A percentile compares a stretch with the other conserved stretches of the same genome.
These are phyloP conservation scores for Phaeotremella fagi DNA, from an alignment of 768 basidiomycete genomes.

Conservation along the genomic window DNA sequence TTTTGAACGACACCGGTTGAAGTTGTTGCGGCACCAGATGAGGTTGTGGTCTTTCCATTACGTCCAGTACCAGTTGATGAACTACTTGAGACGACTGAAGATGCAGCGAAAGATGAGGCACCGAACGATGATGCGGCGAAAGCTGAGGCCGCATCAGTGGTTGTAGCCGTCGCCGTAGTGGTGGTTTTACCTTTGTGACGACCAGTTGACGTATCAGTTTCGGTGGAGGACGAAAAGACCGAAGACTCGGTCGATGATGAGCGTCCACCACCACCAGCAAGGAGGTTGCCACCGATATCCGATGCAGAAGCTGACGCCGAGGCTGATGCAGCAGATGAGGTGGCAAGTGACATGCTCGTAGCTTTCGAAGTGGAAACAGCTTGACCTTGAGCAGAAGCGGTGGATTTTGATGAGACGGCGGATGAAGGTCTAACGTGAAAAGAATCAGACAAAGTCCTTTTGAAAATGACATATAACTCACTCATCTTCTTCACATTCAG, in stretches of 20 bases:
- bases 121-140: not conserved
- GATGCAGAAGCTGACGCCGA: not conserved
- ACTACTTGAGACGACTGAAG: not conserved
- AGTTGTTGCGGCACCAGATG: not conserved
- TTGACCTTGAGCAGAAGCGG: too few species aligned
- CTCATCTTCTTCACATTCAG: slow-evolving; percentile 13
- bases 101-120: not conserved
- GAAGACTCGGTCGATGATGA: too few species aligned
- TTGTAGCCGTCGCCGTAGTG: too few species aligned
- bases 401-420: too few species aligned
- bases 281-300: not conserved
- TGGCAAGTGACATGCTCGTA: too few species aligned
- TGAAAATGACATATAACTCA: not conserved
- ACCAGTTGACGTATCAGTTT: too few species aligned
- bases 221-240: too few species aligned
- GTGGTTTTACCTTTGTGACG: too few species aligned
- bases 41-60: not conserved
- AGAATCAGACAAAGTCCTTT: not conserved
- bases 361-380: too few species aligned
- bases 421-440: too few species aligned
- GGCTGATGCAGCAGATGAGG: too few species aligned
- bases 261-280: not conserved
- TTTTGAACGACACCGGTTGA: not conserved
- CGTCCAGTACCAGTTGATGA: not conserved
- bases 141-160: too few species aligned